Evolutionary conservation across 345 rosid genomes (phyloP), one percentile per base, ranked within the genome.

Genomic region (Linum usitatissimum): DNA sequence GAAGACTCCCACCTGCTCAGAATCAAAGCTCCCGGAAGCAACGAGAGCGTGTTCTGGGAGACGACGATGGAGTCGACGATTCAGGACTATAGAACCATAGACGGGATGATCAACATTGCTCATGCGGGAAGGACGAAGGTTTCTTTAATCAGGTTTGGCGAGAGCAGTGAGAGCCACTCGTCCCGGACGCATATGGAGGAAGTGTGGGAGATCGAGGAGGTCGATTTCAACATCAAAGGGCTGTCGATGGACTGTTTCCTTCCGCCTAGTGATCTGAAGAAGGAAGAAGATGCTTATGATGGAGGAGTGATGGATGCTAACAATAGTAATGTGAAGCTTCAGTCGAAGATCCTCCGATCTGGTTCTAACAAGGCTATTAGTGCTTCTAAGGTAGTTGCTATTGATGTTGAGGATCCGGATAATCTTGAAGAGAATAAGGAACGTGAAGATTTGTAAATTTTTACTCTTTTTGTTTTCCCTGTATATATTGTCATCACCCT

Each of bases 171-270:
- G 40, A 70, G 69, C 6, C 91, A 84, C 71, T 76, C 96, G 2
- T 80, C 38, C 8, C 38, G 96, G 77, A 90, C 99, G 0, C 77
- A 85, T 57, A 87, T 93, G 94, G 99, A 93, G 65, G 99, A 93
- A 77, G 62, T 69, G 6, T 93, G 99, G 99, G 64, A 71, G 6
- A 93, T 93, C 17, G 97, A 93, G 66, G 99, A 93, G 70, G 78
- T 90, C 56, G 99, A 90, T 64, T 93, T 93, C 66, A 93, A 93
- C 75, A 82, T 93, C 0, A 78, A 81, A n/a, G 99, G 99, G 15
- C 62, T 93, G 75, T 79, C 90, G 0, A 84, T 77, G 80, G 99
- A 93, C 39, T 90, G 94, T 70, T 93, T 93, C 75, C 75, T 93
- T 68, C 96, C 97, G 1, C 99, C 99, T 6, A 77, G 85, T 59